These are phyloP conservation scores for Parastagonospora nodorum DNA, from an alignment of 2,329 filamentous ascomycete species.

Conservation along the genomic window DNA sequence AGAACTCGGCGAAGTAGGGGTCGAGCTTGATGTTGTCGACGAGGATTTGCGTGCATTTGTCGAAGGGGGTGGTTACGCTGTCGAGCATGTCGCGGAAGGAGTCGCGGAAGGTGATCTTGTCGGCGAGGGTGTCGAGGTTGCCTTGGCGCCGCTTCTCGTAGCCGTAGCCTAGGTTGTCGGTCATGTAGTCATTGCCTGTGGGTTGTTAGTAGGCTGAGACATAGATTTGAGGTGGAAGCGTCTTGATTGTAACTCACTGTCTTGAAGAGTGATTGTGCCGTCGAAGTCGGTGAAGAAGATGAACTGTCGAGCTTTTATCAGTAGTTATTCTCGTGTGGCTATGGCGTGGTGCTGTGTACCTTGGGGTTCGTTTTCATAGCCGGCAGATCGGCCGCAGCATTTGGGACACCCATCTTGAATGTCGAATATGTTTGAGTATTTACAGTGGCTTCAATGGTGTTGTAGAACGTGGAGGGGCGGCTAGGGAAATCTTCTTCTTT, in stretches of 20 bases:
- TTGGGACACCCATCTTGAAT: slow-evolving; percentile 40
- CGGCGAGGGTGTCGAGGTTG: slow-evolving; percentile 77
- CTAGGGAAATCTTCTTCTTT: slow-evolving; percentile 15
- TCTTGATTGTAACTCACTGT: slow-evolving; percentile 56
- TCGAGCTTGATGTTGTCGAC: slow-evolving; percentile 86
- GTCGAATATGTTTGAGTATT: slow-evolving; percentile 1
- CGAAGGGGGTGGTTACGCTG: slow-evolving; percentile 78
- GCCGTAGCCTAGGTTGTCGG: slow-evolving; percentile 90
- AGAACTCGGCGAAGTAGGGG: slow-evolving; percentile 82
- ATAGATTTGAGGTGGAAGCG: slow-evolving; percentile 8
- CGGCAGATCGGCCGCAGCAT: slow-evolving; percentile 46
- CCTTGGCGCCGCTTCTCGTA: slow-evolving; percentile 69
- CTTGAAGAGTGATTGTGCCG: slow-evolving; percentile 83
- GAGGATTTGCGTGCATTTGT: slow-evolving; percentile 79
- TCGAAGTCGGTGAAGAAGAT: slow-evolving; percentile 99
- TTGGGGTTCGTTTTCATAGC: slow-evolving; percentile 66
- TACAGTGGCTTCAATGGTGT: slow-evolving; percentile 3
- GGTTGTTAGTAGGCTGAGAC: slow-evolving; percentile 15
- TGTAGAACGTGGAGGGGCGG: slow-evolving; percentile 13
- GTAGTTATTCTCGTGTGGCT: slow-evolving; percentile 7
- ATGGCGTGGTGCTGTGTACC: slow-evolving; percentile 12
- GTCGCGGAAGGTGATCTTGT: slow-evolving; percentile 74
- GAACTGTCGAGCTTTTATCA: slow-evolving; percentile 56
- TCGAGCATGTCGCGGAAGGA: slow-evolving; percentile 92
- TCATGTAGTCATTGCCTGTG: slow-evolving; percentile 71